Evolutionary conservation across 768 basidiomycete genomes (phyloP).

Genomic region (Dentipellis fragilis): DNA sequence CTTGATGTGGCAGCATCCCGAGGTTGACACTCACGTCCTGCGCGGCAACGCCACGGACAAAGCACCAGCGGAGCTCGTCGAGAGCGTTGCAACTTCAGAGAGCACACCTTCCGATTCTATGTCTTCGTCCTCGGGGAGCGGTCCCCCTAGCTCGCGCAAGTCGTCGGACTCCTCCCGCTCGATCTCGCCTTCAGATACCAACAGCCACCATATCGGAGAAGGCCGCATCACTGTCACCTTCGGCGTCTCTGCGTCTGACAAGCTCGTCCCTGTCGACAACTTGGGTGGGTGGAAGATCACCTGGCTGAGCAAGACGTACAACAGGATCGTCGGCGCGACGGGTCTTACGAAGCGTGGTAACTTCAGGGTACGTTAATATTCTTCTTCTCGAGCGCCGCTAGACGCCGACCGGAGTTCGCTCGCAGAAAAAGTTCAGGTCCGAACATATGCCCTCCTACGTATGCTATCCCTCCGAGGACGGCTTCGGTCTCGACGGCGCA

Average conservation of each 20-base stretch:
- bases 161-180: not conserved
- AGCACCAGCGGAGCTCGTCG: too few species aligned
- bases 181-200: constrained; percentile 5
- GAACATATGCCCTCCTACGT: constrained; percentile 36
- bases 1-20: not conserved
- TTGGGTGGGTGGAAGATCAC: constrained; percentile 37
- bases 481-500: constrained; percentile 36
- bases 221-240: constrained; percentile 32
- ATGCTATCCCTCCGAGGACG: constrained; percentile 36
- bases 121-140: not conserved
- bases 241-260: constrained; percentile 35
- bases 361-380: constrained; percentile 28
- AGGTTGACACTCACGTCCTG: not conserved
- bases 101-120: not conserved
- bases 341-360: constrained; percentile 32
- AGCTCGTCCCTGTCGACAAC: constrained; percentile 31
- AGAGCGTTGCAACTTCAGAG: too few species aligned
- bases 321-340: constrained; percentile 27
- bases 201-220: constrained; percentile 3
- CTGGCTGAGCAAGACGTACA: constrained; percentile 33
- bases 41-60: not conserved
- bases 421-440: constrained; percentile 36
- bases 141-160: not conserved
- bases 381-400: too few species aligned
- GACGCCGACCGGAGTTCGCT: not conserved